Conservation (phyloP, 768 basidiomycete genomes). For the Auriculariales sp. region DNA sequence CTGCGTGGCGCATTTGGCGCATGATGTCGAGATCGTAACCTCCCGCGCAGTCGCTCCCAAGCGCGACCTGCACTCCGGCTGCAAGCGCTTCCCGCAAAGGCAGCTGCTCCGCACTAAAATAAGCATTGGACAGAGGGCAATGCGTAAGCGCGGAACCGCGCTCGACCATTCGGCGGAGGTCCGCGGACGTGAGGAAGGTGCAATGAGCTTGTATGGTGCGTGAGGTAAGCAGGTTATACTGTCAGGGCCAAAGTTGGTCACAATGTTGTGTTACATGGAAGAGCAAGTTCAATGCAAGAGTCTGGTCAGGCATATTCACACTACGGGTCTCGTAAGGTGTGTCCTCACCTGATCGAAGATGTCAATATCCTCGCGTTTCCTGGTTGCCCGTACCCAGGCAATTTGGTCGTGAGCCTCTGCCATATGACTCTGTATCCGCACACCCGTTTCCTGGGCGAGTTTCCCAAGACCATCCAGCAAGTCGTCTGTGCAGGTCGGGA, state of each 20-base stretch:
- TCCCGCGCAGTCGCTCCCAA: conserved; percentile 78
- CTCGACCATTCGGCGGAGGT: conserved; percentile 34
- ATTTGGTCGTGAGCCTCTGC: conserved; percentile 69
- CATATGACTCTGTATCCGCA: conserved; percentile 68
- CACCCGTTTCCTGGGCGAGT: conserved; percentile 29
- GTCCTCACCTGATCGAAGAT: conserved; percentile 50
- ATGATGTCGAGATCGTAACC: conserved; percentile 74
- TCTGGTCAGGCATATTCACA: background rate
- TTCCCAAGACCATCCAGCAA: conserved; percentile 48
- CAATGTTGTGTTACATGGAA: background rate
- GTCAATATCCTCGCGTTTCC: conserved; percentile 54
- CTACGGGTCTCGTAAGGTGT: background rate
- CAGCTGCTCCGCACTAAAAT: conserved; percentile 66
- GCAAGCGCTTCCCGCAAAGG: conserved; percentile 56
- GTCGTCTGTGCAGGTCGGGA: conserved; percentile 72
- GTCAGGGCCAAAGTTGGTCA: conserved; percentile 1
- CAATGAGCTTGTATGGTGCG: conserved; percentile 79
- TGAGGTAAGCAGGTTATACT: conserved; percentile 47
- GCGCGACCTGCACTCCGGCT: conserved; percentile 50
- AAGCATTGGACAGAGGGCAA: conserved; percentile 80
- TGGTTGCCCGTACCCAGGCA: conserved; percentile 47
- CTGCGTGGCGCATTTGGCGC: conserved; percentile 66
- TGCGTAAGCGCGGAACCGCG: conserved; percentile 58
- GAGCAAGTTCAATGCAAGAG: background rate
- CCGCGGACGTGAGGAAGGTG: conserved; percentile 49